These are phyloP conservation scores for Suillus subalutaceus DNA, from an alignment of 768 basidiomycete genomes.

Conservation along the genomic window DNA sequence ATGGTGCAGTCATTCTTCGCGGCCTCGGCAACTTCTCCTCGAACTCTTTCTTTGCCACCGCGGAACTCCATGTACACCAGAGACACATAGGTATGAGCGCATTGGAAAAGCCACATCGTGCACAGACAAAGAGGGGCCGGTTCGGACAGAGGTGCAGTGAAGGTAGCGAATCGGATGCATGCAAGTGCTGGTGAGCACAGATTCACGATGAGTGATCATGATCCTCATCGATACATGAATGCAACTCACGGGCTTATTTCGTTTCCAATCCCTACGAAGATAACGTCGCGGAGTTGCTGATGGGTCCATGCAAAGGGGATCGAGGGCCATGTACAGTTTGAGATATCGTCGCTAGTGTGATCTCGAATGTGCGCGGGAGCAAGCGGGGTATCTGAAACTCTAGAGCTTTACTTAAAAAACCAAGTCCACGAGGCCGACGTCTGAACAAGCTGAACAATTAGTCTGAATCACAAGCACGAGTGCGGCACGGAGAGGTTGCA, in stretches of 20 bases:
- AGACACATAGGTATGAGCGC: constrained; percentile 52
- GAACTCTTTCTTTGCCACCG: constrained; percentile 41
- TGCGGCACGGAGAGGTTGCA: constrained; percentile 14
- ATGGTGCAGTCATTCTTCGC: constrained; percentile 33
- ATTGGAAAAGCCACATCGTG: constrained; percentile 48
- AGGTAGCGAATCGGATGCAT: constrained; percentile 50
- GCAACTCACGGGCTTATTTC: constrained; percentile 41
- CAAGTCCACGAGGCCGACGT: constrained; percentile 32
- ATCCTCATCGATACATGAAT: constrained; percentile 2
- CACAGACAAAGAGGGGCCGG: constrained; percentile 50
- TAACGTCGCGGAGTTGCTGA: constrained; percentile 34
- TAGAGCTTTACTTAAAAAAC: not conserved
- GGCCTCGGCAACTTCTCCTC: constrained; percentile 42
- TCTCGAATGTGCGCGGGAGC: not conserved
- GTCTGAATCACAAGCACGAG: constrained; percentile 31
- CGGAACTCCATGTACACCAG: constrained; percentile 53
- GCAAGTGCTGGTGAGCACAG: constrained; percentile 38
- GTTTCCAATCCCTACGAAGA: constrained; percentile 45
- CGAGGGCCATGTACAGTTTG: not conserved
- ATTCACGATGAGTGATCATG: constrained; percentile 14
- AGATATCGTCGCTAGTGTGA: not conserved
- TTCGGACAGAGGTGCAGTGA: constrained; percentile 43
- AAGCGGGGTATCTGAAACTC: not conserved
- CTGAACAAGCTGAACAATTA: constrained; percentile 24
- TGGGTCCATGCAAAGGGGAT: constrained; percentile 20